Evolutionary conservation across 495 filamentous ascomycete genomes (phyloP).

Genomic region (Penicillium robsamsonii): DNA sequence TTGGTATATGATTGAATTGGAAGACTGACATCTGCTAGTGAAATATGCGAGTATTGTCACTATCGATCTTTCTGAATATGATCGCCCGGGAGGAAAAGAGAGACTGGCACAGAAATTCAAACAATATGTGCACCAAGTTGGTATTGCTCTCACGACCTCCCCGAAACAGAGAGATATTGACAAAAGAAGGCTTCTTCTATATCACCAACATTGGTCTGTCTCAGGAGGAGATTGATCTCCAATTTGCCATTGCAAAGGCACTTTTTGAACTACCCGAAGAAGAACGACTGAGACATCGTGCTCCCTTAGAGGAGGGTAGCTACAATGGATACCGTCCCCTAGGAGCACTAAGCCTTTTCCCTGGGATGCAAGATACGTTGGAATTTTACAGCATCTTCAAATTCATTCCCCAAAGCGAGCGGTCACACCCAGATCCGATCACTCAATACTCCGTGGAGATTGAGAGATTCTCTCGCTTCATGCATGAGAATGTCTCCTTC

Average conservation of each 20-base stretch:
- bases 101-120: slow-evolving; percentile 50
- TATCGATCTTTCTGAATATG: slow-evolving; percentile 50
- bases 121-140: slow-evolving; percentile 44
- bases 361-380: slow-evolving; percentile 46
- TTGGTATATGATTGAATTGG: background rate
- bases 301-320: slow-evolving; percentile 43
- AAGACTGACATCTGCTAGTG: slow-evolving; percentile 10
- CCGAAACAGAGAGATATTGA: background rate
- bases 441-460: slow-evolving; percentile 44
- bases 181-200: slow-evolving; percentile 47
- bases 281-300: slow-evolving; percentile 46
- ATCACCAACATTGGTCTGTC: slow-evolving; percentile 50
- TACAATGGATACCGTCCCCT: slow-evolving; percentile 41
- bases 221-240: slow-evolving; percentile 48
- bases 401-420: slow-evolving; percentile 42
- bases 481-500: slow-evolving; percentile 46
- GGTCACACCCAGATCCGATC: slow-evolving; percentile 45
- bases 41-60: slow-evolving; percentile 52
- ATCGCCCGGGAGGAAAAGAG: slow-evolving; percentile 50
- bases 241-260: slow-evolving; percentile 50
- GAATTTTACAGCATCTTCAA: slow-evolving; percentile 58
- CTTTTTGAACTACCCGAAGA: slow-evolving; percentile 50
- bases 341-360: slow-evolving; percentile 24
- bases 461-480: slow-evolving; percentile 44
- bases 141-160: slow-evolving; percentile 15